These are phyloP conservation scores for Aspergillus viridinutans DNA, from an alignment of 2,329 filamentous ascomycete species.

Conservation along the genomic window DNA sequence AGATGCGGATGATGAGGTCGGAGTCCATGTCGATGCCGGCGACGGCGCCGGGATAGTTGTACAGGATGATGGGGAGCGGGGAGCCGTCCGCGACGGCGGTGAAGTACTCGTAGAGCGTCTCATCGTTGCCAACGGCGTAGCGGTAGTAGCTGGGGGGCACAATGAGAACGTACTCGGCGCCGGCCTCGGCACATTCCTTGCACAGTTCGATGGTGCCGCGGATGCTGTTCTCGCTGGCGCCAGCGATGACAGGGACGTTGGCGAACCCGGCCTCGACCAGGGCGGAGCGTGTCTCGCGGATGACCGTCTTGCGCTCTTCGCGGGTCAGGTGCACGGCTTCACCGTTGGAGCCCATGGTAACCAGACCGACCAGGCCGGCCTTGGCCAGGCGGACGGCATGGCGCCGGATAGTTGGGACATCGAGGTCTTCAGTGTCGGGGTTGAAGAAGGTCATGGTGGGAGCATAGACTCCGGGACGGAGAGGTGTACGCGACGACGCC, in stretches of 20 bases:
- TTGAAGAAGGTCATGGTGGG: constrained; percentile 91
- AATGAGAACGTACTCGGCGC: constrained; percentile 75
- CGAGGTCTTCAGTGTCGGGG: constrained; percentile 76
- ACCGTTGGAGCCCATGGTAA: constrained; percentile 86
- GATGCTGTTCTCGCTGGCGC: constrained; percentile 76
- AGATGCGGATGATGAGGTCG: constrained; percentile 75
- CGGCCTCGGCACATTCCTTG: constrained; percentile 61
- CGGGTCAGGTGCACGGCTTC: constrained; percentile 81
- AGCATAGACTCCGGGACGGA: constrained; percentile 79
- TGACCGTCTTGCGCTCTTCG: constrained; percentile 71
- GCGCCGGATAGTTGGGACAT: constrained; percentile 72
- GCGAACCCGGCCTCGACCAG: constrained; percentile 75
- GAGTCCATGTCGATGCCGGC: constrained; percentile 86
- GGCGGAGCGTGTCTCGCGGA: constrained; percentile 72
- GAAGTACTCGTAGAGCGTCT: constrained; percentile 70
- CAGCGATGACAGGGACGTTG: constrained; percentile 74
- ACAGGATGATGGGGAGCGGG: constrained; percentile 74
- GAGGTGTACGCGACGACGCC: constrained; percentile 48
- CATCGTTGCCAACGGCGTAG: constrained; percentile 65
- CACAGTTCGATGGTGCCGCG: constrained; percentile 73
- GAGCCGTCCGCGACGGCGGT: constrained; percentile 69
- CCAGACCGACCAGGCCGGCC: constrained; percentile 74
- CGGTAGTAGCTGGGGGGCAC: constrained; percentile 83
- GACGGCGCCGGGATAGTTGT: constrained; percentile 88
- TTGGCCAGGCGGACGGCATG: constrained; percentile 74